phyloP scores from a whole-genome alignment of 495 filamentous ascomycete species.

The Staphylotrichum tortipilum region DNA sequence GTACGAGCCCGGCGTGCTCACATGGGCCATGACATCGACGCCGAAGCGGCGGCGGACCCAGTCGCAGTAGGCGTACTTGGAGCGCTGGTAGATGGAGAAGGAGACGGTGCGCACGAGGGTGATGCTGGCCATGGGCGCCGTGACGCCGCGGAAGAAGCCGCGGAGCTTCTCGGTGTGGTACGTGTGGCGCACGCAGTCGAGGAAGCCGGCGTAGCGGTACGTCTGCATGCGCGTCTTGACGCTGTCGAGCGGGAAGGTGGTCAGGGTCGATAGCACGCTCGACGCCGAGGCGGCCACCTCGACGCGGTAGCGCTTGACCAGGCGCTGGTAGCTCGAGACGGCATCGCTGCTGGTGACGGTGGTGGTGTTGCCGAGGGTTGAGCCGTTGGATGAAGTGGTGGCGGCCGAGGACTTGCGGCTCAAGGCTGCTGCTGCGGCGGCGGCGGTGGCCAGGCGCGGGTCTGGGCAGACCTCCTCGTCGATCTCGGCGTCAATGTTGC shows the following conservation, averaged over 20 bases:
- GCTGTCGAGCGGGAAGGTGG: slow-evolving; percentile 72
- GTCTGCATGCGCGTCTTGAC: slow-evolving; percentile 85
- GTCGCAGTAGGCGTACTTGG: slow-evolving; percentile 66
- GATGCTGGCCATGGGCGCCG: slow-evolving; percentile 76
- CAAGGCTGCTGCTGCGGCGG: slow-evolving; percentile 4
- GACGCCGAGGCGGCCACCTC: slow-evolving; percentile 67
- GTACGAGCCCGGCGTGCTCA: slow-evolving; percentile 58
- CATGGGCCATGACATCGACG: slow-evolving; percentile 59
- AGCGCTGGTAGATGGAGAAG: slow-evolving; percentile 85
- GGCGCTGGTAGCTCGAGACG: slow-evolving; percentile 41
- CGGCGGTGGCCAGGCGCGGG: slow-evolving; percentile 6
- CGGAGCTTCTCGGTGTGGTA: slow-evolving; percentile 62
- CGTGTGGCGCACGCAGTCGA: slow-evolving; percentile 62
- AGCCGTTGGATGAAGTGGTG: not conserved
- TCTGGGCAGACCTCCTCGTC: slow-evolving; percentile 12
- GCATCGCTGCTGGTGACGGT: not conserved
- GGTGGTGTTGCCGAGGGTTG: not conserved
- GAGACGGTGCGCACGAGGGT: slow-evolving; percentile 83
- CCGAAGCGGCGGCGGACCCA: slow-evolving; percentile 57
- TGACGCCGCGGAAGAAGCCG: slow-evolving; percentile 75
- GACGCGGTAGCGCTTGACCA: slow-evolving; percentile 67
- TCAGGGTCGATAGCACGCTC: slow-evolving; percentile 64
- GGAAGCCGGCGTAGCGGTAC: slow-evolving; percentile 60
- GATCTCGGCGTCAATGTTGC: not conserved
- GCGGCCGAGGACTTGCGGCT: not conserved